A percentile compares a stretch with the other conserved stretches of the same genome.
These are phyloP conservation scores for Cicer bijugum DNA, from an alignment of 306 rosid species.

Conservation along the genomic window DNA sequence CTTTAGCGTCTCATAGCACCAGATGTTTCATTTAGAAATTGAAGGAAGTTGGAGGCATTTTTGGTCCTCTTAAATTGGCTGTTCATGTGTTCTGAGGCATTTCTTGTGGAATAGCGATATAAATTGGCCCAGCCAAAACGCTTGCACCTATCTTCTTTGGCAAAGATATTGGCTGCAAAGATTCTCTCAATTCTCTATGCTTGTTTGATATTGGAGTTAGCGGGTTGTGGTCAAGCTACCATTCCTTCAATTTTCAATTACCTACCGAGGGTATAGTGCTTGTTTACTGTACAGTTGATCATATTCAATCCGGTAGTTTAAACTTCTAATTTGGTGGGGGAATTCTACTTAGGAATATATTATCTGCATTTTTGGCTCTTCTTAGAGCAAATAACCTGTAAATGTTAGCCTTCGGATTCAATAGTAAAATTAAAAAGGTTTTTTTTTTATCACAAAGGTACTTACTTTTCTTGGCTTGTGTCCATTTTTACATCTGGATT, in stretches of 20 bases:
- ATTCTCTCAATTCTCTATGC: conserved; percentile 37
- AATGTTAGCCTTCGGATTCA: conserved; percentile 56
- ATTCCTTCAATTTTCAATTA: conserved; percentile 45
- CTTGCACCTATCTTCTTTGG: conserved; percentile 49
- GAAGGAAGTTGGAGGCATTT: conserved; percentile 50
- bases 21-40: conserved; percentile 47
- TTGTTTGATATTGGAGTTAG: conserved; percentile 48
- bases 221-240: conserved; percentile 45
- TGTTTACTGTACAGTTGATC: conserved; percentile 57
- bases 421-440: conserved; percentile 46
- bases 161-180: conserved; percentile 41
- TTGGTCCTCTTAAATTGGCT: conserved; percentile 47
- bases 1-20: conserved; percentile 42
- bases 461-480: conserved; percentile 15
- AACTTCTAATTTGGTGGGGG: conserved; percentile 50
- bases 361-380: conserved; percentile 55
- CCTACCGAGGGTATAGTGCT: conserved; percentile 52
- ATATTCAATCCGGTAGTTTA: conserved; percentile 48
- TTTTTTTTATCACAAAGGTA: conserved; percentile 32
- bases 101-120: conserved; percentile 47
- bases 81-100: conserved; percentile 47
- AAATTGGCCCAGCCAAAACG: conserved; percentile 38
- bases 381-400: conserved; percentile 67
- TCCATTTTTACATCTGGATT: conserved; percentile 29
- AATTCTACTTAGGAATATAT: conserved; percentile 51